Conservation (phyloP, 2,329 filamentous ascomycete genomes). For the Aspergillus sclerotialis region DNA sequence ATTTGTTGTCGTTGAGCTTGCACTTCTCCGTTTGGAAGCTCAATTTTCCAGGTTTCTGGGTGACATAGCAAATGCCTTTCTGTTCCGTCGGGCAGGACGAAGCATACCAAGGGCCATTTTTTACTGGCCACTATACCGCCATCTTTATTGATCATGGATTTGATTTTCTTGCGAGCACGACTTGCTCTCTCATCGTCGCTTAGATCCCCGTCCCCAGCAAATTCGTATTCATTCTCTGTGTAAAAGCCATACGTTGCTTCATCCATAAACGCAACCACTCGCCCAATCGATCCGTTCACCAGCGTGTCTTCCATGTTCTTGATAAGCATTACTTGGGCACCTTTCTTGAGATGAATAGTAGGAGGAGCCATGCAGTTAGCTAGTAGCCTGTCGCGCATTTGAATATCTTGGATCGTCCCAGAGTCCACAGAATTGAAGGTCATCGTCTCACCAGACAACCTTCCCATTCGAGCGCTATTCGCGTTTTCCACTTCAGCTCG, state of each 20-base stretch:
- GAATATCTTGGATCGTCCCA: slow-evolving; percentile 59
- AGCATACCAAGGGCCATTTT: slow-evolving; percentile 77
- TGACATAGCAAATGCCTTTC: slow-evolving; percentile 71
- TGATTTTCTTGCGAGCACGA: slow-evolving; percentile 50
- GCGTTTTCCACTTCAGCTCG: slow-evolving; percentile 82
- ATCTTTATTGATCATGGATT: slow-evolving; percentile 43
- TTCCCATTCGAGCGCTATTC: slow-evolving; percentile 66
- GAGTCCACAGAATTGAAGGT: slow-evolving; percentile 69
- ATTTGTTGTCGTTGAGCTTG: slow-evolving; percentile 78
- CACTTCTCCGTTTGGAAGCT: slow-evolving; percentile 89
- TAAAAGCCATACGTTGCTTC: slow-evolving; percentile 56
- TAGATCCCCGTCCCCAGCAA: slow-evolving; percentile 44
- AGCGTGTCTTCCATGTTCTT: slow-evolving; percentile 94
- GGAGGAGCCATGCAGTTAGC: slow-evolving; percentile 91
- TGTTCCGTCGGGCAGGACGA: slow-evolving; percentile 70
- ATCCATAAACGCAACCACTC: slow-evolving; percentile 73
- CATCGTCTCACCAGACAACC: slow-evolving; percentile 60
- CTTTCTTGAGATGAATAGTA: slow-evolving; percentile 72
- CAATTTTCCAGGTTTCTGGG: slow-evolving; percentile 91
- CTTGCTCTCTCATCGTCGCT: slow-evolving; percentile 36
- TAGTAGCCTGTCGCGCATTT: slow-evolving; percentile 68
- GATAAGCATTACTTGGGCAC: slow-evolving; percentile 98
- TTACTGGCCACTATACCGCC: slow-evolving; percentile 44
- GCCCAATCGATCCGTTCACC: slow-evolving; percentile 90
- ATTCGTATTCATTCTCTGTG: slow-evolving; percentile 50